Evolutionary conservation across 2,329 filamentous ascomycete genomes (phyloP).

Genomic region (Scedosporium dehoogii): DNA sequence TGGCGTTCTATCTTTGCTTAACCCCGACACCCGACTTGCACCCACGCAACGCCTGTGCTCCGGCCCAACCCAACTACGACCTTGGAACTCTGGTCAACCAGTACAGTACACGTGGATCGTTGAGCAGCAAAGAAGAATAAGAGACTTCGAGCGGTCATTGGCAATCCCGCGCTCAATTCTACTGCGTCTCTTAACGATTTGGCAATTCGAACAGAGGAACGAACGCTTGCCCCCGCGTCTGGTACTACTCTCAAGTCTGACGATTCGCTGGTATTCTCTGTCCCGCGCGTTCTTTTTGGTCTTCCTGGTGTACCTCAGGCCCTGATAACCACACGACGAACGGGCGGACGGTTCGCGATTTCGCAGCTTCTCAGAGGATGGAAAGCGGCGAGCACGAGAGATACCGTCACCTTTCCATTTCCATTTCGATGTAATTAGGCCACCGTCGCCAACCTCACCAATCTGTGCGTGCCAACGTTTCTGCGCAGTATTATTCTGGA

Average conservation of each 20-base stretch:
- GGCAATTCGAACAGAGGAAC: conserved; percentile 3
- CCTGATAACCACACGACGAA: neutral
- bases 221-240: neutral
- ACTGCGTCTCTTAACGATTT: neutral
- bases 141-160: neutral
- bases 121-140: neutral
- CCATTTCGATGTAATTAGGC: neutral
- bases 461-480: conserved; percentile 1
- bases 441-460: neutral
- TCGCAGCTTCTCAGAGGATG: neutral
- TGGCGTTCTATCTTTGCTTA: neutral
- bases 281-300: neutral
- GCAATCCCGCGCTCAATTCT: neutral
- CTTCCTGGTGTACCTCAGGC: neutral
- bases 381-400: neutral
- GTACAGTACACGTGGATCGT: conserved; percentile 6
- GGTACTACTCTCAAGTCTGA: neutral
- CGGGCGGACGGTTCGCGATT: neutral
- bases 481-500: neutral
- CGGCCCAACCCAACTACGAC: conserved; percentile 1
- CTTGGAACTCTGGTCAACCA: neutral
- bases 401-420: neutral
- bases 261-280: neutral
- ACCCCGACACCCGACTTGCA: neutral
- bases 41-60: neutral